Evolutionary conservation across 2,329 filamentous ascomycete species (phyloP).

Genomic region (Sarocladium oryzae): DNA sequence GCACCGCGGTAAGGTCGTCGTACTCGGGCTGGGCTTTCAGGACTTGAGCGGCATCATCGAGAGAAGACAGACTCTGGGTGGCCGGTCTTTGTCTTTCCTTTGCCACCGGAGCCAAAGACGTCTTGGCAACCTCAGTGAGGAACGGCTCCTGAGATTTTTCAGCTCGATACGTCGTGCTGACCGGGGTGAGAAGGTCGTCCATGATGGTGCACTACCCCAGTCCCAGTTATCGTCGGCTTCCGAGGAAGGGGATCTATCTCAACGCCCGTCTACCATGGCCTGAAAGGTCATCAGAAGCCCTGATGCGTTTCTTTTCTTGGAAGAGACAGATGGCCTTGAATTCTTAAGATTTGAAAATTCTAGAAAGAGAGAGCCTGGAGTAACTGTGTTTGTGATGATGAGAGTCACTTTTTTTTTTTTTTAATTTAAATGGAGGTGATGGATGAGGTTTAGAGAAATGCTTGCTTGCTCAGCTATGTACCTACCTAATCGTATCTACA

Average conservation of each 20-base stretch:
- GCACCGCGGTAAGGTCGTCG: slow-evolving; percentile 42
- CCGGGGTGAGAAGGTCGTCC: slow-evolving; percentile 49
- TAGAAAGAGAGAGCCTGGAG: too few species aligned
- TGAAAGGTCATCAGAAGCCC: too few species aligned
- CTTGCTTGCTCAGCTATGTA: too few species aligned
- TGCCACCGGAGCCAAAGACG: neutral
- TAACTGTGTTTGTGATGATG: too few species aligned
- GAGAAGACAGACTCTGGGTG: slow-evolving; percentile 20
- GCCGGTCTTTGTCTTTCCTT: neutral
- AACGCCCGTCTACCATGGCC: too few species aligned
- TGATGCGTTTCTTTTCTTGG: too few species aligned
- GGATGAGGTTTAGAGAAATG: too few species aligned
- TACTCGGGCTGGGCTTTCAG: slow-evolving; percentile 58
- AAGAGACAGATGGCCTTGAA: too few species aligned
- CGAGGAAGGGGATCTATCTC: neutral
- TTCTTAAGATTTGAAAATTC: too few species aligned
- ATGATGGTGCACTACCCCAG: slow-evolving; percentile 27
- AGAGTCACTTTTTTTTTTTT: too few species aligned
- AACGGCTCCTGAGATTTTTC: slow-evolving; percentile 27
- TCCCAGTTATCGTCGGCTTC: neutral
- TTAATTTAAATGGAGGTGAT: too few species aligned
- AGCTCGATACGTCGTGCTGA: slow-evolving; percentile 45
- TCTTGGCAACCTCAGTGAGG: slow-evolving; percentile 28
- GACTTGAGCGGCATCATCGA: slow-evolving; percentile 49
- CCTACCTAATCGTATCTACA: too few species aligned